A percentile compares a stretch with the other conserved stretches of the same genome.
Conservation (phyloP, 371 early-diverging fungal genomes). For the Mortierella sp. region DNA sequence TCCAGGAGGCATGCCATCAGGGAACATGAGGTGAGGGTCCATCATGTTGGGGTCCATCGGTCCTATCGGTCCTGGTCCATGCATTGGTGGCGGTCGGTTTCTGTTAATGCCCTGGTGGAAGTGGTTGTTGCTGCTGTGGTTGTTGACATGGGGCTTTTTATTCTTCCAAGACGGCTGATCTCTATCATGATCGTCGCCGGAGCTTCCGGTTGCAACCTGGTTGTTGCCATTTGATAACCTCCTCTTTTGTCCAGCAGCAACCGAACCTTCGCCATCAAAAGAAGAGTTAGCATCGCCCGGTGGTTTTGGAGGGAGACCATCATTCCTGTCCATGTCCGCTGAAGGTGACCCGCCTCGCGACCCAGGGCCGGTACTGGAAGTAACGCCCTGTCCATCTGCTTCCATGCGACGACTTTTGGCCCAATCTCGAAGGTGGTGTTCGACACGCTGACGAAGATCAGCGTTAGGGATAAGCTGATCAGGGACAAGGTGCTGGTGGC, state of each 20-base stretch:
- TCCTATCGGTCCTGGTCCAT: constrained; percentile 29
- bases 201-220: constrained; percentile 14
- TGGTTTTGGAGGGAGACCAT: constrained; percentile 5
- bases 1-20: constrained; percentile 44
- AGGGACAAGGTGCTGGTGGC: constrained; percentile 64
- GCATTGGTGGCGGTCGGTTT: constrained; percentile 27
- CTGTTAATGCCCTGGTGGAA: constrained; percentile 42
- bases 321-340: constrained; percentile 18
- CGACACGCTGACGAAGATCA: constrained; percentile 64
- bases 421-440: constrained; percentile 64
- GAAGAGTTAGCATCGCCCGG: constrained; percentile 10
- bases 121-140: constrained; percentile 26
- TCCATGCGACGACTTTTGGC: constrained; percentile 49
- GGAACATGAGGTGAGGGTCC: constrained; percentile 21
- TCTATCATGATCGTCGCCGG: constrained; percentile 36
- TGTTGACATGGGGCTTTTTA: constrained; percentile 46
- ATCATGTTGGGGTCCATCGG: constrained; percentile 28
- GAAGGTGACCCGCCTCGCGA: constrained; percentile 41
- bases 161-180: constrained; percentile 50
- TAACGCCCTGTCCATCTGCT: constrained; percentile 11
- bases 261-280: constrained; percentile 7
- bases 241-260: constrained; percentile 34
- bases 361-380: not conserved
- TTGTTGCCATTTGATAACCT: constrained; percentile 27
- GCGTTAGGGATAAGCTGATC: constrained; percentile 68